Evolutionary conservation across 2,329 filamentous ascomycete species (phyloP).

Genomic region (Furcasterigmium sp.): DNA sequence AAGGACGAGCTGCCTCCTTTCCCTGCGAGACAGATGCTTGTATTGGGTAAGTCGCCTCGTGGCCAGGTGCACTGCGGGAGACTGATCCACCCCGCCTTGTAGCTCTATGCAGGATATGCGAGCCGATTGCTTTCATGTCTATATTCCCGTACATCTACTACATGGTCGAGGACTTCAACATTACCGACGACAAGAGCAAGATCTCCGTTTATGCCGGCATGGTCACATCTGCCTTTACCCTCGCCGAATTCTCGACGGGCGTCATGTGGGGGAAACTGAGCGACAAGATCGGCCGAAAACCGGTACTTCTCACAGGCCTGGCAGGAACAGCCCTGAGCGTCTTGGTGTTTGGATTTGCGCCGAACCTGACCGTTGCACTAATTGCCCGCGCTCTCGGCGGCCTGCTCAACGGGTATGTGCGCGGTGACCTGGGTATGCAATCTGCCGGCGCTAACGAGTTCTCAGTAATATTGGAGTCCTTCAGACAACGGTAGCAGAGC

Average conservation of each 20-base stretch:
- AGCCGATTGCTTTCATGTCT: constrained; percentile 99
- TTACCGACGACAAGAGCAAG: constrained; percentile 70
- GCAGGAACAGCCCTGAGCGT: constrained; percentile 90
- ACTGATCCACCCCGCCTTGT: neutral
- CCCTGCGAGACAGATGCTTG: constrained; percentile 42
- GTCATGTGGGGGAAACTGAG: constrained; percentile 91
- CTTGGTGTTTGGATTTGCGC: constrained; percentile 85
- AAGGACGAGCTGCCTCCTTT: constrained; percentile 23
- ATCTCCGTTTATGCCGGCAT: constrained; percentile 92
- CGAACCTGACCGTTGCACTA: constrained; percentile 75
- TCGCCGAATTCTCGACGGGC: constrained; percentile 90
- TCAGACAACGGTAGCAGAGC: constrained; percentile 90
- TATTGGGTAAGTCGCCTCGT: constrained; percentile 33
- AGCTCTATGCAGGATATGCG: constrained; percentile 94
- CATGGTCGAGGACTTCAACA: constrained; percentile 90
- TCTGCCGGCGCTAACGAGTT: constrained; percentile 14
- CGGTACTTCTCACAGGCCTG: constrained; percentile 83
- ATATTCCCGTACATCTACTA: constrained; percentile 98
- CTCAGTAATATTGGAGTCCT: constrained; percentile 85
- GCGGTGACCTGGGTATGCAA: neutral
- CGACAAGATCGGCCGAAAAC: constrained; percentile 88
- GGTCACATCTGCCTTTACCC: constrained; percentile 93
- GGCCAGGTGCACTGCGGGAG: neutral
- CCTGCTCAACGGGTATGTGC: constrained; percentile 80
- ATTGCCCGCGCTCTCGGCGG: constrained; percentile 86